Evolutionary conservation across 768 basidiomycete genomes (phyloP).

Genomic region (Pleurotus salmoneostramineus): DNA sequence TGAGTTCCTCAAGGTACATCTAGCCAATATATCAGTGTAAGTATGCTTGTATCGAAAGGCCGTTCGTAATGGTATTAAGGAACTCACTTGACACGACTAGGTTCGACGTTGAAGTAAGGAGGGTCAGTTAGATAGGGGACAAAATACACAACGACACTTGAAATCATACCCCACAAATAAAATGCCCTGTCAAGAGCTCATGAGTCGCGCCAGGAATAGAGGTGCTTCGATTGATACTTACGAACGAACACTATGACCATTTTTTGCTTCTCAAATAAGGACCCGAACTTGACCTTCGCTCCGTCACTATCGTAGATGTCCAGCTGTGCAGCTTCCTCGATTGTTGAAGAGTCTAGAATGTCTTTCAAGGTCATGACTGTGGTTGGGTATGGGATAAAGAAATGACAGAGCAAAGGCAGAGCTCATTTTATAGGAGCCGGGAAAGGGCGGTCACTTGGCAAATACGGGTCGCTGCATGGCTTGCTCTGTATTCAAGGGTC

Average conservation of each 20-base stretch:
- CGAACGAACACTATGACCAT: conserved; percentile 65
- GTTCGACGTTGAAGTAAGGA: not conserved
- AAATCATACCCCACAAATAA: conserved; percentile 57
- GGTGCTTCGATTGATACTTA: conserved; percentile 19
- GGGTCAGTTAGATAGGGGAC: not conserved
- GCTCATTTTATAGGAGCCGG: no score
- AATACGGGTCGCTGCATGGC: no score
- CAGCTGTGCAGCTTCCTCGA: conserved; percentile 33
- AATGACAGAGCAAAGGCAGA: no score
- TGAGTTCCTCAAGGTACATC: conserved; percentile 47
- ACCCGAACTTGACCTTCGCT: conserved; percentile 45
- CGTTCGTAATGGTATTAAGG: not conserved
- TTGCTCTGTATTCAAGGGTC: no score
- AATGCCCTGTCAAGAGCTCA: conserved; percentile 42
- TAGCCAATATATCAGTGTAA: conserved; percentile 14
- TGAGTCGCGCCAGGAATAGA: not conserved
- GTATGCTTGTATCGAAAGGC: not conserved
- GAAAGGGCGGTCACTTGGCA: no score
- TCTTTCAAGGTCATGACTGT: conserved; percentile 17
- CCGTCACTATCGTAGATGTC: conserved; percentile 45
- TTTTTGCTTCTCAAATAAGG: conserved; percentile 42
- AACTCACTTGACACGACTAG: conserved; percentile 39
- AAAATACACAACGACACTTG: not conserved
- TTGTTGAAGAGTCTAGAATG: conserved; percentile 26
- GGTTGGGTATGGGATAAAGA: no score